phyloP scores from a whole-genome alignment of 768 basidiomycete species.

The Phaffia australis region DNA sequence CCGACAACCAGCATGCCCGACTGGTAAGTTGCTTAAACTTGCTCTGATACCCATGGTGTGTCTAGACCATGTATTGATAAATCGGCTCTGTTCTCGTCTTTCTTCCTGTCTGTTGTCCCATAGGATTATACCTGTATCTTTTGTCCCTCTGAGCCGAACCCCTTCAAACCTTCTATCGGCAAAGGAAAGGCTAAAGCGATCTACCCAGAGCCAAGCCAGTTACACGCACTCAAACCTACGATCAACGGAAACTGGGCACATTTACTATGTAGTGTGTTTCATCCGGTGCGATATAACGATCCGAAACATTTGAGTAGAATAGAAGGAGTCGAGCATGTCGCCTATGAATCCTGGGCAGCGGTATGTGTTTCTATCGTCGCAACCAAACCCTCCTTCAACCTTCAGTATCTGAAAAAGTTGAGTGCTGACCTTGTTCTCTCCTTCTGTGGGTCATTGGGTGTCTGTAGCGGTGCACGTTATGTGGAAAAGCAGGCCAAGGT shows the following conservation, averaged over 20 bases:
- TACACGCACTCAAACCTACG: constrained; percentile 22
- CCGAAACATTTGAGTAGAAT: background rate
- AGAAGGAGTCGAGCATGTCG: constrained; percentile 12
- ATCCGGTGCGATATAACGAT: constrained; percentile 1
- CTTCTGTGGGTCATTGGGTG: background rate
- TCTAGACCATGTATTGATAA: no score
- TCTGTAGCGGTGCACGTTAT: constrained; percentile 61
- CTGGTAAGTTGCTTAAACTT: background rate
- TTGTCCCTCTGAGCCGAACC: constrained; percentile 13
- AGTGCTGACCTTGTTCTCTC: background rate
- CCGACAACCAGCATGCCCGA: constrained; percentile 6
- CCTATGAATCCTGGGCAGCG: constrained; percentile 1
- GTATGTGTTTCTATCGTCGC: background rate
- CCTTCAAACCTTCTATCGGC: constrained; percentile 4
- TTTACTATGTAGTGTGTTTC: constrained; percentile 15
- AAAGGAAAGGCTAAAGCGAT: constrained; percentile 7
- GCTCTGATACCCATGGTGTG: background rate
- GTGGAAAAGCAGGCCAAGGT: constrained; percentile 54
- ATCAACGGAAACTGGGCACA: constrained; percentile 11
- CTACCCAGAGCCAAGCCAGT: constrained; percentile 12
- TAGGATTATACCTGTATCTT: constrained; percentile 14
- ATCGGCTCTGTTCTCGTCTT: no score
- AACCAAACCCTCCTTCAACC: background rate
- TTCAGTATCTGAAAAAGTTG: background rate
- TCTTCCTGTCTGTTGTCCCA: background rate